phyloP scores from a whole-genome alignment of 2,329 filamentous ascomycete genomes.

The Aureobasidium musti region DNA sequence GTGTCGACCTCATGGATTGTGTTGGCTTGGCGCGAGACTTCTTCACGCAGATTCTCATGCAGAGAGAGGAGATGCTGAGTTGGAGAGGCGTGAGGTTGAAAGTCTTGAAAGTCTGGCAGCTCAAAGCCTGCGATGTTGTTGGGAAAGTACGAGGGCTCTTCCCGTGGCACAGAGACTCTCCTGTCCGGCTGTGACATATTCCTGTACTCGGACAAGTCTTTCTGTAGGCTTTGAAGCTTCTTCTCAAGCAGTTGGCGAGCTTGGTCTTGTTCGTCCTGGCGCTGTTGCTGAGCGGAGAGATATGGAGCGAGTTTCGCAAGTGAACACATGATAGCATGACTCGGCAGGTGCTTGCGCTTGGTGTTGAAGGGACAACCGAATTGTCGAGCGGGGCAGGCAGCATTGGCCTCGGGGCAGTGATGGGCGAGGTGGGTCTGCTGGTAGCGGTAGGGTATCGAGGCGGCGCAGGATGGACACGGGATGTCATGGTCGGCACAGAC shows the following conservation, averaged over 20 bases:
- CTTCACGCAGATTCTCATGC: constrained; percentile 62
- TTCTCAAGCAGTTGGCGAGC: constrained; percentile 47
- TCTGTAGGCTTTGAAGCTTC: constrained; percentile 50
- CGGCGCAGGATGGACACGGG: constrained; percentile 47
- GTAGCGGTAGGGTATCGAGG: constrained; percentile 47
- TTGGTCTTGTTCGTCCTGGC: constrained; percentile 49
- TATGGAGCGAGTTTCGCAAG: constrained; percentile 52
- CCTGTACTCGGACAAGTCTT: constrained; percentile 40
- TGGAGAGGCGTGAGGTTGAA: constrained; percentile 47
- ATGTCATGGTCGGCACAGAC: constrained; percentile 55
- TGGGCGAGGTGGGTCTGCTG: constrained; percentile 47
- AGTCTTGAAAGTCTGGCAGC: background rate
- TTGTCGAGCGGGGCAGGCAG: constrained; percentile 48
- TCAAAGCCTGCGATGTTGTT: constrained; percentile 10
- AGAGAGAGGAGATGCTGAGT: constrained; percentile 62
- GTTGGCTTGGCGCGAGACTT: constrained; percentile 57
- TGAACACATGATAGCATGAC: constrained; percentile 47
- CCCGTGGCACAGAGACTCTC: background rate
- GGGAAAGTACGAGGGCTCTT: constrained; percentile 1
- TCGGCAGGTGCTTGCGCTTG: constrained; percentile 45
- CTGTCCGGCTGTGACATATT: background rate
- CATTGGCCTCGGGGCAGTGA: constrained; percentile 47
- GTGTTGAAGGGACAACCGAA: constrained; percentile 48
- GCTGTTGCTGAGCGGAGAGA: constrained; percentile 47
- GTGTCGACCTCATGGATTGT: constrained; percentile 62